phyloP scores from a whole-genome alignment of 257 asterid genomes.

The Petrea volubilis region DNA sequence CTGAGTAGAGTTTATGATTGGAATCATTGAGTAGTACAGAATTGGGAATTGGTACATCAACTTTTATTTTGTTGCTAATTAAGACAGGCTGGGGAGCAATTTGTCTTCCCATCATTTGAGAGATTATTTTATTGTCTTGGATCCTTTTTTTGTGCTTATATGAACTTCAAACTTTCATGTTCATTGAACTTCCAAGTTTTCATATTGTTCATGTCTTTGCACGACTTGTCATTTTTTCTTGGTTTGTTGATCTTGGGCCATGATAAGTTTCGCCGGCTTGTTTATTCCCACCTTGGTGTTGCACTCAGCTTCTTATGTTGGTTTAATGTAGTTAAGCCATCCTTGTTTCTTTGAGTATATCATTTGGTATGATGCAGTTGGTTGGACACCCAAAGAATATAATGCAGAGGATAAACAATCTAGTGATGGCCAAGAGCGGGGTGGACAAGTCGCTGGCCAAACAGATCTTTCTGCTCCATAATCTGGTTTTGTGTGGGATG shows the following conservation, averaged over 20 bases:
- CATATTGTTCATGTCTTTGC: too few relatives aligned
- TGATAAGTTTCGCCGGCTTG: conserved; percentile 4
- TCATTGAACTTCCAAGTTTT: too few relatives aligned
- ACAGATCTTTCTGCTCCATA: conserved; percentile 68
- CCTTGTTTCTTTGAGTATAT: conserved; percentile 12
- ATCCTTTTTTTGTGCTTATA: neutral
- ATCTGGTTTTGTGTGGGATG: conserved; percentile 98
- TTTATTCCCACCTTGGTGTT: conserved; percentile 9
- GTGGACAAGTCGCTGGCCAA: conserved; percentile 52
- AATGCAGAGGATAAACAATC: conserved; percentile 81
- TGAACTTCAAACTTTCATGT: neutral
- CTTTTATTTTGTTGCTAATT: neutral
- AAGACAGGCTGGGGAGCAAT: too few relatives aligned
- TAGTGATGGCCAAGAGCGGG: conserved; percentile 55
- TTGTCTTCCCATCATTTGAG: neutral
- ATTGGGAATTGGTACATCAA: conserved; percentile 5
- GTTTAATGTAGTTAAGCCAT: neutral
- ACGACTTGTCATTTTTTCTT: neutral
- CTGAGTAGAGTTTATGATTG: neutral
- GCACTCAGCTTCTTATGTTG: conserved; percentile 10
- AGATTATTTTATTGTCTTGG: neutral
- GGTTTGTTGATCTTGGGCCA: neutral
- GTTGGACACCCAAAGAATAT: conserved; percentile 98
- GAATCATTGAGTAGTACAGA: neutral
- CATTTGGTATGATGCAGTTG: conserved; percentile 88